A percentile compares a stretch with the other conserved stretches of the same genome.
Evolutionary conservation across 352 stramenopile species (phyloP).

Genomic region (Pythium aquatile): DNA sequence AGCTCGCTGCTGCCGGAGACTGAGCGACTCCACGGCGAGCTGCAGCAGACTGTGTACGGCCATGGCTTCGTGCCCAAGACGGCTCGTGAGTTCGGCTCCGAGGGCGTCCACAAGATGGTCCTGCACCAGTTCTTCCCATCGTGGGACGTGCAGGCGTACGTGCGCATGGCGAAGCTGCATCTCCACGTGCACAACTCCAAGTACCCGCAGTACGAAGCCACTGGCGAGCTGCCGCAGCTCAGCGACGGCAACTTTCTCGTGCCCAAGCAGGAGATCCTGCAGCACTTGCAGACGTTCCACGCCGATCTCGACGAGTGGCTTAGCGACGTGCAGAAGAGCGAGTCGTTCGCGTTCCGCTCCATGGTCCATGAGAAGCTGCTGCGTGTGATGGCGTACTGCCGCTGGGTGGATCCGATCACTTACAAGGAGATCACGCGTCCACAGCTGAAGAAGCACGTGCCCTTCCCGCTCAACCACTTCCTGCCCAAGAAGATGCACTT

Average conservation of each 20-base stretch:
- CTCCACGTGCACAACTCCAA: conserved; percentile 86
- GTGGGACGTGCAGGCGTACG: conserved; percentile 84
- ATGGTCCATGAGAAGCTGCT: conserved; percentile 85
- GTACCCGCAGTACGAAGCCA: conserved; percentile 81
- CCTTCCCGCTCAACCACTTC: conserved; percentile 81
- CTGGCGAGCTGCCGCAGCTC: conserved; percentile 76
- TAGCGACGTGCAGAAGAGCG: conserved; percentile 67
- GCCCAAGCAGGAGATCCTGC: conserved; percentile 80
- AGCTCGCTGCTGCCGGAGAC: conserved; percentile 70
- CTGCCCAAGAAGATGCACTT: conserved; percentile 86
- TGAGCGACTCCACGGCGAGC: conserved; percentile 67
- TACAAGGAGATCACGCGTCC: conserved; percentile 84
- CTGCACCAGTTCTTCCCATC: conserved; percentile 84
- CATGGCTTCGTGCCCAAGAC: conserved; percentile 64
- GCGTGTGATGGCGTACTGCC: conserved; percentile 79
- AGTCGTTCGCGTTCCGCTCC: conserved; percentile 79
- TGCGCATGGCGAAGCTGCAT: conserved; percentile 68
- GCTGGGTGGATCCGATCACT: conserved; percentile 81
- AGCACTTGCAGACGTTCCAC: conserved; percentile 89
- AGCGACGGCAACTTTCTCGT: conserved; percentile 87
- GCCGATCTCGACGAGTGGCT: conserved; percentile 73
- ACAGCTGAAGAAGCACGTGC: conserved; percentile 77
- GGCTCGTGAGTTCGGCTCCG: conserved; percentile 62
- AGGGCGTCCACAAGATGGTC: conserved; percentile 34
- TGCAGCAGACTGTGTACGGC: conserved; percentile 41